Percentiles rank a stretch among this genome's conserved stretches.
phyloP scores from a whole-genome alignment of 805 yeast species.

The Lachancea dasiensis region DNA sequence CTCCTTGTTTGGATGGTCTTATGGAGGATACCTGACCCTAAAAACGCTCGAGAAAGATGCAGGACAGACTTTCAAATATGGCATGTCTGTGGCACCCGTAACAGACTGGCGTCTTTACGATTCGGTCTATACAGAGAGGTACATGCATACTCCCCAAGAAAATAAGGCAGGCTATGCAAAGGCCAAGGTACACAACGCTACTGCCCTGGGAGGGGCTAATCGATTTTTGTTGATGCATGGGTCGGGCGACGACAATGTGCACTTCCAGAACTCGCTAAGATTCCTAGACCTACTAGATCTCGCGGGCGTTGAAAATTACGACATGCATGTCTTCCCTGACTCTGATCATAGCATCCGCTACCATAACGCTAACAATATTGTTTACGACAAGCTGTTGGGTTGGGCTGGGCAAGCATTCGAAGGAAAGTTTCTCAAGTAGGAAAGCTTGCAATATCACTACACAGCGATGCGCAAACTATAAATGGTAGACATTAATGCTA shows the following conservation, averaged over 20 bases:
- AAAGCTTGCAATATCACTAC: neutral
- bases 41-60: constrained; percentile 81
- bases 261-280: constrained; percentile 80
- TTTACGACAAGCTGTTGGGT: constrained; percentile 56
- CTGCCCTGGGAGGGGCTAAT: constrained; percentile 47
- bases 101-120: constrained; percentile 92
- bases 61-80: constrained; percentile 72
- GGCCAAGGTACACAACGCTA: constrained; percentile 52
- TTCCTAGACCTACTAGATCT: constrained; percentile 69
- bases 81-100: constrained; percentile 96
- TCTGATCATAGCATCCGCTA: constrained; percentile 67
- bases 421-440: constrained; percentile 34
- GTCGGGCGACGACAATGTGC: constrained; percentile 96
- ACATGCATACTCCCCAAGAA: constrained; percentile 76
- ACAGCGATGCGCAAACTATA: neutral
- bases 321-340: constrained; percentile 74
- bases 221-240: constrained; percentile 92
- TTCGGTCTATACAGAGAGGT: constrained; percentile 90
- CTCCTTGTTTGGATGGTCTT: constrained; percentile 98
- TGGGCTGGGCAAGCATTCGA: constrained; percentile 63
- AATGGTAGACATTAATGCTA: too few species aligned
- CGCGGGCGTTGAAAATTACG: constrained; percentile 76
- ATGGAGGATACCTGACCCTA: constrained; percentile 90
- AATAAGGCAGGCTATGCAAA: constrained; percentile 58
- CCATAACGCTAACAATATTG: constrained; percentile 67